Evolutionary conservation across 2,329 filamentous ascomycete species (phyloP).

Genomic region (Plenodomus lindquistii): DNA sequence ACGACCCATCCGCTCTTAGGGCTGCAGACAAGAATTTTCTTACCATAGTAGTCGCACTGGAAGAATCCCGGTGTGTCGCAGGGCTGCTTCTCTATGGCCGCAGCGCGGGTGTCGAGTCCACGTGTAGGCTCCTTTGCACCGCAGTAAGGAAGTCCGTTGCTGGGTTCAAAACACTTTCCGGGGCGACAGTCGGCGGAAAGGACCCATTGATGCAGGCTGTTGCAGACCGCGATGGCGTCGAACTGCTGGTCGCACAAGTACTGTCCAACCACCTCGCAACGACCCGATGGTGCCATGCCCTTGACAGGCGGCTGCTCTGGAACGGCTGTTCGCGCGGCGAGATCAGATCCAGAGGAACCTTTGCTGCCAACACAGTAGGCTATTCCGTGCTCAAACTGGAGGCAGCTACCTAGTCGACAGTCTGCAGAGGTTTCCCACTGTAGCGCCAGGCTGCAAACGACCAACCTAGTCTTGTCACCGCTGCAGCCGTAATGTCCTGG

Average conservation of each 20-base stretch:
- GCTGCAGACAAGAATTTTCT: neutral
- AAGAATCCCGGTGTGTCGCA: neutral
- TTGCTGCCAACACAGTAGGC: too few species aligned
- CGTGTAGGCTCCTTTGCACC: neutral
- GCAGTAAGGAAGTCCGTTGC: neutral
- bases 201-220: neutral
- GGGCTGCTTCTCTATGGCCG: neutral
- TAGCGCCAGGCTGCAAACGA: too few species aligned
- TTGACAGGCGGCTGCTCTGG: neutral
- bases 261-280: neutral
- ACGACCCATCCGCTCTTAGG: neutral
- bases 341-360: too few species aligned
- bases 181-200: neutral
- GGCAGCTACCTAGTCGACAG: too few species aligned
- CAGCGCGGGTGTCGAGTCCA: neutral
- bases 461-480: too few species aligned
- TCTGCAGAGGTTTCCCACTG: too few species aligned
- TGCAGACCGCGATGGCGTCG: neutral
- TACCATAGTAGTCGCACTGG: neutral
- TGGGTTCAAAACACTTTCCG: neutral
- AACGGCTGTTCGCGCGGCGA: neutral
- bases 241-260: neutral
- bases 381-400: too few species aligned
- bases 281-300: neutral
- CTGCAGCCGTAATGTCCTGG: too few species aligned